Conservation (phyloP, 1,284 basidiomycete genomes). For the Moesziomyces sp. region DNA sequence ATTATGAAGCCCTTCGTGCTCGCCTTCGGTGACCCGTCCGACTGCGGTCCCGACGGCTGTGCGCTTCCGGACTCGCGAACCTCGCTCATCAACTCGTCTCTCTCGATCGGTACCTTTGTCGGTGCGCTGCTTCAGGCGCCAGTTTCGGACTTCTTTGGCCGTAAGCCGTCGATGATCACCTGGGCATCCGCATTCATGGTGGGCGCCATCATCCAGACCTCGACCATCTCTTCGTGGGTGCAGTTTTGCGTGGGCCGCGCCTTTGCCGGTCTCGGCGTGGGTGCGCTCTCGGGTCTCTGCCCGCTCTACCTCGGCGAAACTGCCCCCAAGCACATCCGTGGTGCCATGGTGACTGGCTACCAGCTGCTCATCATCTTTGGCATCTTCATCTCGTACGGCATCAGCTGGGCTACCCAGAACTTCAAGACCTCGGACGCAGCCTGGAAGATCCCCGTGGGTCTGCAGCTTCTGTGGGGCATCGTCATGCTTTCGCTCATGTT, state of each 20-base stretch:
- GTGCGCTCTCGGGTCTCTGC: conserved; percentile 69
- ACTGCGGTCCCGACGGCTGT: conserved; percentile 30
- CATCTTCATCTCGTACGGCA: conserved; percentile 68
- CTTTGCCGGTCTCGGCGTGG: conserved; percentile 59
- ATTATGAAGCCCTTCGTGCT: conserved; percentile 55
- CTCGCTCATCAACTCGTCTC: conserved; percentile 77
- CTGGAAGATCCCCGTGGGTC: conserved; percentile 77
- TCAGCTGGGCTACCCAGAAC: conserved; percentile 72
- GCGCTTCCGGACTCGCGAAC: conserved; percentile 68
- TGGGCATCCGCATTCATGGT: conserved; percentile 70
- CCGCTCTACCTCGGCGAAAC: conserved; percentile 86
- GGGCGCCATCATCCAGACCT: conserved; percentile 60
- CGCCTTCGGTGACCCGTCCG: conserved; percentile 33
- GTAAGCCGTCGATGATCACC: conserved; percentile 75
- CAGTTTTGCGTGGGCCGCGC: conserved; percentile 56
- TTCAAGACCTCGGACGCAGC: conserved; percentile 37
- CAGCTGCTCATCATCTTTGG: conserved; percentile 76
- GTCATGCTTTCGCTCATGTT: conserved; percentile 70
- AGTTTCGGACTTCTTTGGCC: conserved; percentile 74
- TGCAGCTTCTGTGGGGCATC: conserved; percentile 73
- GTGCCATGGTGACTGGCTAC: conserved; percentile 83
- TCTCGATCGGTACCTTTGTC: conserved; percentile 79
- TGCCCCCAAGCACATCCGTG: conserved; percentile 80
- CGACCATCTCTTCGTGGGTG: conserved; percentile 40
- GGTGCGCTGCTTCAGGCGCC: conserved; percentile 71